Evolutionary conservation across 2,329 filamentous ascomycete genomes (phyloP).

Genomic region (Nothopassalora personata): DNA sequence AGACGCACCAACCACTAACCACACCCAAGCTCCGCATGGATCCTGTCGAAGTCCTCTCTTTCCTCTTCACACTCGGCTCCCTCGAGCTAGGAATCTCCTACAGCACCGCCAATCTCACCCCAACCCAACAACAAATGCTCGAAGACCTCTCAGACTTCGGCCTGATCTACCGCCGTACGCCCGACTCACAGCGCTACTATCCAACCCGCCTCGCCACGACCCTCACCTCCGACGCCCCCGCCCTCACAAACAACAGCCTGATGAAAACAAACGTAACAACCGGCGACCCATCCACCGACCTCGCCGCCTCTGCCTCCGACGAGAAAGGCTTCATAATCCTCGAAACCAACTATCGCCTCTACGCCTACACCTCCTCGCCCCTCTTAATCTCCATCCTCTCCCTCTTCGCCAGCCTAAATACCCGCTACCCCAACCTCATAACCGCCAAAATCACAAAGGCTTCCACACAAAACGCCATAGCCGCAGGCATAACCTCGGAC

Average conservation of each 20-base stretch:
- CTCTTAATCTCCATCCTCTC: slow-evolving; percentile 91
- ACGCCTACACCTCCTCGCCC: slow-evolving; percentile 91
- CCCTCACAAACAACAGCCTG: slow-evolving; percentile 66
- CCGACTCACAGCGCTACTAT: slow-evolving; percentile 58
- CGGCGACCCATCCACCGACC: slow-evolving; percentile 30
- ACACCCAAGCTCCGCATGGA: slow-evolving; percentile 61
- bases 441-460: slow-evolving; percentile 84
- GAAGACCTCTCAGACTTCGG: slow-evolving; percentile 86
- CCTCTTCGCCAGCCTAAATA: slow-evolving; percentile 80
- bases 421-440: slow-evolving; percentile 91
- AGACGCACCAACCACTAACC: neutral
- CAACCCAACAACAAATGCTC: slow-evolving; percentile 82
- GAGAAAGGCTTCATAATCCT: slow-evolving; percentile 83
- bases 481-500: slow-evolving; percentile 85
- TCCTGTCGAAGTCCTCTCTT: slow-evolving; percentile 87
- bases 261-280: slow-evolving; percentile 53
- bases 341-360: slow-evolving; percentile 96
- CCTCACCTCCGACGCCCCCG: slow-evolving; percentile 70
- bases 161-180: slow-evolving; percentile 65
- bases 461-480: slow-evolving; percentile 71
- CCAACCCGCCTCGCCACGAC: slow-evolving; percentile 92
- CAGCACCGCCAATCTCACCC: slow-evolving; percentile 75
- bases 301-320: slow-evolving; percentile 31
- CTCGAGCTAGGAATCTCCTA: slow-evolving; percentile 90
- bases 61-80: slow-evolving; percentile 90